Conservation (phyloP, 805 yeast species). For the Spathaspora boniae region DNA sequence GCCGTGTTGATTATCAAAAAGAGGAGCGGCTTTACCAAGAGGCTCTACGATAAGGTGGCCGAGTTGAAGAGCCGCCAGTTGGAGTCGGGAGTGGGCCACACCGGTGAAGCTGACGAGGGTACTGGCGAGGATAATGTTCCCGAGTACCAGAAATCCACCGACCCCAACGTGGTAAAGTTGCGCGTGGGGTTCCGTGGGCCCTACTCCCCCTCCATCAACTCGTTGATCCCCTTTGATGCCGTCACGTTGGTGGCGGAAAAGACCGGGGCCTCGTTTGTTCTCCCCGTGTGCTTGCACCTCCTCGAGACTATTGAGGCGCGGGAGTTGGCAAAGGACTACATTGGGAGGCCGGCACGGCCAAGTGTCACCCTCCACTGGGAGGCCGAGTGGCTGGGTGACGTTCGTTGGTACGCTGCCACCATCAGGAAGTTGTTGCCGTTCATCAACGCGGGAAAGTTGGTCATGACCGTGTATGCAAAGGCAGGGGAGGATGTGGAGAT, state of each 20-base stretch:
- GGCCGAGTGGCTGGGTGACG: conserved; percentile 20
- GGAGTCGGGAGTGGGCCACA: conserved; percentile 8
- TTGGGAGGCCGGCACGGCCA: conserved; percentile 28
- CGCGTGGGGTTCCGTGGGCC: conserved; percentile 45
- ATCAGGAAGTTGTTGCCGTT: conserved; percentile 27
- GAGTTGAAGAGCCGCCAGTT: conserved; percentile 18
- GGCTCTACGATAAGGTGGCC: conserved; percentile 25
- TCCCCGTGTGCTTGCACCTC: conserved; percentile 44
- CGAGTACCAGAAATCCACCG: conserved; percentile 1
- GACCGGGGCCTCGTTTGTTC: conserved; percentile 44
- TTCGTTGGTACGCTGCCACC: conserved; percentile 35
- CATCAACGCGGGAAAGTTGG: conserved; percentile 18
- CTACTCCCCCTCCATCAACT: conserved; percentile 41
- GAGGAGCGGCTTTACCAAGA: conserved; percentile 42
- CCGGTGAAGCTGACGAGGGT: no score
- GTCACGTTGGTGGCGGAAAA: conserved; percentile 40
- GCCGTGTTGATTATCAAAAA: conserved; percentile 39
- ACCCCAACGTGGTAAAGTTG: conserved; percentile 15
- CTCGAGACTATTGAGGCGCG: conserved; percentile 24
- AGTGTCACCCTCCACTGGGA: conserved; percentile 32
- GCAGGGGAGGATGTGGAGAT: conserved; percentile 15
- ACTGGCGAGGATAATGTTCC: conserved; percentile 3
- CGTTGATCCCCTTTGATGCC: conserved; percentile 39
- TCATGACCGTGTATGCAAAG: conserved; percentile 27
- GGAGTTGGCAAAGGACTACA: conserved; percentile 25